These are phyloP conservation scores for Homolaphlyctis polyrhiza DNA, from an alignment of 371 early-diverging fungal genomes.

Conservation along the genomic window DNA sequence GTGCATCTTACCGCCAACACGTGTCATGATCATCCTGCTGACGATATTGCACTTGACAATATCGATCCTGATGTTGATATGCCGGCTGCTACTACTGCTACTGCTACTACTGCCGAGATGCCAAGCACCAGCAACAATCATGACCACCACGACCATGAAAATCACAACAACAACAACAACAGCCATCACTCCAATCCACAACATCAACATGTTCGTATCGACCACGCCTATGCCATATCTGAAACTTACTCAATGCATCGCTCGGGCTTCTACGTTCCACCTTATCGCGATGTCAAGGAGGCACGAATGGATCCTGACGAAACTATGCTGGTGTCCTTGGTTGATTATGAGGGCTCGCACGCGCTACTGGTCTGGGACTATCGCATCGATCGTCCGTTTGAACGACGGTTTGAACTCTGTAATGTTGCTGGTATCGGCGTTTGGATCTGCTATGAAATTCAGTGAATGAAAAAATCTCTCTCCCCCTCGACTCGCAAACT, in stretches of 20 bases:
- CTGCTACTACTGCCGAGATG: too few relatives aligned
- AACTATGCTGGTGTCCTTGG: background rate
- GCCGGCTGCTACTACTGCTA: background rate
- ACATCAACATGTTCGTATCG: background rate
- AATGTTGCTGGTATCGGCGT: background rate
- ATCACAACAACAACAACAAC: background rate
- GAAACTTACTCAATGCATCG: background rate
- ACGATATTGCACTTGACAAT: too few relatives aligned
- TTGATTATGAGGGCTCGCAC: background rate
- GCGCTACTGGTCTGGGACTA: slow-evolving; percentile 1
- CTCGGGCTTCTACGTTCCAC: background rate
- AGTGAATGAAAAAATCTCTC: too few relatives aligned
- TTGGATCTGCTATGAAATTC: slow-evolving; percentile 1
- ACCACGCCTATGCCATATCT: background rate
- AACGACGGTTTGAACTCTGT: slow-evolving; percentile 4
- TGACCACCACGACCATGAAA: background rate
- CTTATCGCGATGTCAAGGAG: background rate
- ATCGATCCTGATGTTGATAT: too few relatives aligned
- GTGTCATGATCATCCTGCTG: too few relatives aligned
- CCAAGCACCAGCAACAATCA: background rate
- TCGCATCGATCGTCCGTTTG: background rate
- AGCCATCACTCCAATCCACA: background rate
- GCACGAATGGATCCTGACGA: background rate
- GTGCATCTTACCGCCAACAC: too few relatives aligned
- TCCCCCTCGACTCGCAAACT: too few relatives aligned